Percentiles rank a stretch among this genome's conserved stretches.
Conservation (phyloP, 2,329 filamentous ascomycete species). For the Cercospora citrullina region DNA sequence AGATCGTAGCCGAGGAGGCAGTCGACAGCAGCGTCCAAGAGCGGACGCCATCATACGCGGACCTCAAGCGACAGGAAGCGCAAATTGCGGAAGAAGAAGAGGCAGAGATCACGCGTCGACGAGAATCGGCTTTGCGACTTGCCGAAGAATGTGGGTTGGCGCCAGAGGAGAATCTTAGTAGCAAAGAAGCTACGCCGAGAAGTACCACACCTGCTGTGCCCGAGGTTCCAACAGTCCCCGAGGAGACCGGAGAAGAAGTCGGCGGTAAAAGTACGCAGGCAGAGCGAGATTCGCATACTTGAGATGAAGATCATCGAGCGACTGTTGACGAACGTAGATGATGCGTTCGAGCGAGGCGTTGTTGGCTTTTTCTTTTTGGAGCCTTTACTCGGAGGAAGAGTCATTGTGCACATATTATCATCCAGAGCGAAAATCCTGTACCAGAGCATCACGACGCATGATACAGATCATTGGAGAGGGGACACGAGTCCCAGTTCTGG, state of each 20-base stretch:
- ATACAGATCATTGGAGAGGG: neutral
- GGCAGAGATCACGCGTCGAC: conserved; percentile 52
- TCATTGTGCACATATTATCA: neutral
- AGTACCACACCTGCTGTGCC: conserved; percentile 11
- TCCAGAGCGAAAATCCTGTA: neutral
- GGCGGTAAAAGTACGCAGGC: neutral
- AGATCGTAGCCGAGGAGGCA: conserved; percentile 14
- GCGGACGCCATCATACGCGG: conserved; percentile 51
- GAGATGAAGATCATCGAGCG: neutral
- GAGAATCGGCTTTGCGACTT: conserved; percentile 56
- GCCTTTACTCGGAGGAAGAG: no score
- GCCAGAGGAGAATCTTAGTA: conserved; percentile 23
- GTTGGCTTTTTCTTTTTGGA: neutral
- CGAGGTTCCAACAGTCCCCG: neutral
- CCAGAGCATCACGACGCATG: neutral
- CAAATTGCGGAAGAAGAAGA: conserved; percentile 57
- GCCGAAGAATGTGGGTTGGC: conserved; percentile 56
- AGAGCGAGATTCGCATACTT: neutral
- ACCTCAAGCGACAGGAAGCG: conserved; percentile 61
- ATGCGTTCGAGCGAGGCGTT: conserved; percentile 15
- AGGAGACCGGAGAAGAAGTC: neutral
- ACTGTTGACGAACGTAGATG: neutral
- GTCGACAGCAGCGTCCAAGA: conserved; percentile 28
- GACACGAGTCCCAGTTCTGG: neutral
- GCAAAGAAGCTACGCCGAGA: conserved; percentile 32